These are phyloP conservation scores for Fusarium xyrophilum DNA, from an alignment of 2,329 filamentous ascomycete species.

Conservation along the genomic window DNA sequence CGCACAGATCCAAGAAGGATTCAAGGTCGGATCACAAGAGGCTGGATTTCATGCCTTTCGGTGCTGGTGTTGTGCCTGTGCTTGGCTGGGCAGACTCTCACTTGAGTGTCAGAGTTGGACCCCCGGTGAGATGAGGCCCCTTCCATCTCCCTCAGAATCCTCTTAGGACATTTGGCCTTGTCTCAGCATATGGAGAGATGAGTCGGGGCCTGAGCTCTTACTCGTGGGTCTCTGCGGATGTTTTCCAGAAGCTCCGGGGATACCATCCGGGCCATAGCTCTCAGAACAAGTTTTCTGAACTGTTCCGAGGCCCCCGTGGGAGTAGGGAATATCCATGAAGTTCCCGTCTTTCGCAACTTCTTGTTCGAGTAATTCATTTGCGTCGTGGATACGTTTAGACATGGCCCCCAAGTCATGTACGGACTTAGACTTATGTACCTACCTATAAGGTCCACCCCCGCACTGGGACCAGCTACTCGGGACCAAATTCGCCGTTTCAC, in stretches of 20 bases:
- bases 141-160: constrained; percentile 39
- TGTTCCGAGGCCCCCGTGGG: constrained; percentile 24
- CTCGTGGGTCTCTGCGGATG: constrained; percentile 21
- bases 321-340: constrained; percentile 35
- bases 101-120: neutral
- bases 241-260: constrained; percentile 25
- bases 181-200: constrained; percentile 30
- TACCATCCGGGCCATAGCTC: constrained; percentile 25
- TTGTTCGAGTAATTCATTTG: constrained; percentile 11
- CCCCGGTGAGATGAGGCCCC: constrained; percentile 24
- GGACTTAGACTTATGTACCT: neutral
- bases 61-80: neutral
- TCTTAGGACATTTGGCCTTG: constrained; percentile 7
- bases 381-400: neutral
- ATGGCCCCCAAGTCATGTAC: constrained; percentile 10
- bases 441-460: constrained; percentile 40
- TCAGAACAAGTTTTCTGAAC: constrained; percentile 16
- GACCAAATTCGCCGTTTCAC: constrained; percentile 33
- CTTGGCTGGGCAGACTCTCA: neutral
- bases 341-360: neutral
- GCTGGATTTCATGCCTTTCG: constrained; percentile 1
- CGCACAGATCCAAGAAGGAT: constrained; percentile 27
- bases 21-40: constrained; percentile 12
- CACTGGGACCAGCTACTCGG: constrained; percentile 39
- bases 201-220: constrained; percentile 1